A percentile compares a stretch with the other conserved stretches of the same genome.
Conservation (phyloP, 2,329 filamentous ascomycete species). For the Cercospora canescens region DNA sequence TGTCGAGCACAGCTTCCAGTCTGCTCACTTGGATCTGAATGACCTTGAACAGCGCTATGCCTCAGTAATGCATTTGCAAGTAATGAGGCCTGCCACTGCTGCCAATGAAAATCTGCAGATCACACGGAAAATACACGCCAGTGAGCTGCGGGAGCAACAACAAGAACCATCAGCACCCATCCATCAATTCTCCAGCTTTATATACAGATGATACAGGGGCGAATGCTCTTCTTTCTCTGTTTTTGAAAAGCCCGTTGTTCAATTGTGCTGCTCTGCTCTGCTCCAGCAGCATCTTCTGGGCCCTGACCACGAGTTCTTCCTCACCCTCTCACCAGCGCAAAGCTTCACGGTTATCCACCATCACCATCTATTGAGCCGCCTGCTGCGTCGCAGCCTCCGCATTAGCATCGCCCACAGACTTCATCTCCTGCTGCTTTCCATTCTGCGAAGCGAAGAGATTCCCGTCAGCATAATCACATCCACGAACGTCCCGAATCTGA, state of each 20-base stretch:
- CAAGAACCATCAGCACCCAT: neutral
- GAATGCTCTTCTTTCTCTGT: constrained; percentile 14
- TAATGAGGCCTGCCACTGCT: neutral
- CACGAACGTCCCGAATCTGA: neutral
- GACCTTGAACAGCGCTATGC: neutral
- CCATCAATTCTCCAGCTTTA: constrained; percentile 12
- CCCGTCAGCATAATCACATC: neutral
- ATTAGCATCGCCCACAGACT: constrained; percentile 65
- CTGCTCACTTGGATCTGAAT: too few relatives aligned
- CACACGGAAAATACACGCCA: neutral
- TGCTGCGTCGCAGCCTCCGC: constrained; percentile 44
- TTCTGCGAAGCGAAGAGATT: constrained; percentile 61
- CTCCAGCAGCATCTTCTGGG: neutral
- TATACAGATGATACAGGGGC: constrained; percentile 33
- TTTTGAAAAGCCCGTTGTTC: neutral
- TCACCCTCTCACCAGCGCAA: neutral
- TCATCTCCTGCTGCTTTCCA: constrained; percentile 89
- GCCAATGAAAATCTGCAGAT: neutral
- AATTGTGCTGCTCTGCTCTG: too few relatives aligned
- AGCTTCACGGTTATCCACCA: constrained; percentile 33
- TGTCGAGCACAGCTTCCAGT: neutral
- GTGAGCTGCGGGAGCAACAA: neutral
- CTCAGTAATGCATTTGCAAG: too few relatives aligned
- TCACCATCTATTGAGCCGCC: constrained; percentile 35
- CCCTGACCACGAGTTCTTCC: neutral